Evolutionary conservation across 768 basidiomycete genomes (phyloP).

Genomic region (Tricholoma bakamatsutake): DNA sequence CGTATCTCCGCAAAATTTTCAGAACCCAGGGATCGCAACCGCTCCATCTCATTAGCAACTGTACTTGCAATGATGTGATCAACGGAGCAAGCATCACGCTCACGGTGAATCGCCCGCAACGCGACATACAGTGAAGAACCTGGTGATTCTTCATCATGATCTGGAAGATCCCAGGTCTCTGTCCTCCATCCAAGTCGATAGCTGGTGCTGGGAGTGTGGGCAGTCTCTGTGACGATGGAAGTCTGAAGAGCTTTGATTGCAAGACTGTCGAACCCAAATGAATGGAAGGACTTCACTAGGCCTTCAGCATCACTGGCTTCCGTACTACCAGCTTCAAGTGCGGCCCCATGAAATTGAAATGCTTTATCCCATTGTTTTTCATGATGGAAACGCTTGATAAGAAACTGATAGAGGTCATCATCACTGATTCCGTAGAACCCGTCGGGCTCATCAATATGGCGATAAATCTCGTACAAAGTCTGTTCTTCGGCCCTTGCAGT

Average conservation of each 20-base stretch:
- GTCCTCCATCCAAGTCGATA: conserved; percentile 93
- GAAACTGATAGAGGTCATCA: conserved; percentile 67
- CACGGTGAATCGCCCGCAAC: conserved; percentile 76
- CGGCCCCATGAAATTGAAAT: conserved; percentile 85
- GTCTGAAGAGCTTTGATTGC: conserved; percentile 63
- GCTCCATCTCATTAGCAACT: conserved; percentile 55
- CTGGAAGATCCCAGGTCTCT: conserved; percentile 91
- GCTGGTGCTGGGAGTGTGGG: conserved; percentile 41
- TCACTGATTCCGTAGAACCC: conserved; percentile 94
- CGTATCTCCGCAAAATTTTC: conserved; percentile 80
- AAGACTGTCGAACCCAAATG: conserved; percentile 87
- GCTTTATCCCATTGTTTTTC: conserved; percentile 92
- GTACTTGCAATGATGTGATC: conserved; percentile 44
- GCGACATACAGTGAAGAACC: conserved; percentile 70
- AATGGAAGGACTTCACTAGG: conserved; percentile 74
- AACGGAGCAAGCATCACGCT: conserved; percentile 50
- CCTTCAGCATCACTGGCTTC: conserved; percentile 48
- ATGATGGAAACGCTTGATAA: conserved; percentile 85
- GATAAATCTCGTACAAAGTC: conserved; percentile 87
- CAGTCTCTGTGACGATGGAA: conserved; percentile 27
- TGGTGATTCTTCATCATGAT: conserved; percentile 39
- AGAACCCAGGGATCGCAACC: conserved; percentile 58
- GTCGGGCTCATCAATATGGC: conserved; percentile 94
- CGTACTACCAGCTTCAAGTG: conserved; percentile 54
- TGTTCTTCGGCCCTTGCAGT: conserved; percentile 41